Evolutionary conservation across 2,329 filamentous ascomycete genomes (phyloP).

Genomic region (Neoarthrinium moseri): DNA sequence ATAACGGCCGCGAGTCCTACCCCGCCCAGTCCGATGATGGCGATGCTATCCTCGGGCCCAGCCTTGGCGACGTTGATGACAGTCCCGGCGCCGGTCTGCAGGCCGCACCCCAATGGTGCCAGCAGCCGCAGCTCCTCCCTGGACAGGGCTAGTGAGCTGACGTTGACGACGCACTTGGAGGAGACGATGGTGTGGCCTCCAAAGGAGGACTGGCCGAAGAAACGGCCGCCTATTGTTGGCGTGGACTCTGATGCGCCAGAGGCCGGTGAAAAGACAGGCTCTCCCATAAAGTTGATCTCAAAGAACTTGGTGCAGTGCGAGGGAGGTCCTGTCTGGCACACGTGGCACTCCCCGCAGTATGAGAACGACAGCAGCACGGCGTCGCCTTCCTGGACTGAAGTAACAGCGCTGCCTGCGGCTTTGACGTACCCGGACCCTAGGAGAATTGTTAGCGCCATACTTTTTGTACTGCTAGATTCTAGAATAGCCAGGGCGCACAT

Average conservation of each 20-base stretch:
- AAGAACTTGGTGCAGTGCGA: conserved; percentile 49
- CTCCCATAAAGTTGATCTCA: conserved; percentile 51
- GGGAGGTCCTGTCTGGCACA: conserved; percentile 42
- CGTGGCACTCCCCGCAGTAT: conserved; percentile 44
- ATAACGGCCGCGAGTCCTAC: conserved; percentile 12
- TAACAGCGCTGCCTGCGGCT: conserved; percentile 38
- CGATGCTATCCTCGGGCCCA: conserved; percentile 7
- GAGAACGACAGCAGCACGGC: conserved; percentile 46
- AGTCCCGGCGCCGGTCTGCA: conserved; percentile 10
- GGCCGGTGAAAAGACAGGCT: conserved; percentile 39
- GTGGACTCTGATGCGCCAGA: conserved; percentile 39
- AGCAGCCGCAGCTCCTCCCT: conserved; percentile 12
- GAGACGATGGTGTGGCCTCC: conserved; percentile 11
- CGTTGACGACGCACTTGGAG: conserved; percentile 10
- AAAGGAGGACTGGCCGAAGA: conserved; percentile 16
- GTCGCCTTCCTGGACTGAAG: conserved; percentile 40
- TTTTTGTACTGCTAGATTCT: neutral
- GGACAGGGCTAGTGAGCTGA: conserved; percentile 2
- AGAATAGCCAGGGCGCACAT: no score
- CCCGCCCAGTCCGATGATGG: conserved; percentile 12
- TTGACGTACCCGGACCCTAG: conserved; percentile 45
- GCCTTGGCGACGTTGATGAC: conserved; percentile 11
- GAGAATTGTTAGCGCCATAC: neutral
- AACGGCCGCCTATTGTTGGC: conserved; percentile 35
- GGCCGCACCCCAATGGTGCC: conserved; percentile 10